Evolutionary conservation across 768 basidiomycete species (phyloP), one percentile per base, ranked within the genome.

Genomic region (Hericium alpestre): DNA sequence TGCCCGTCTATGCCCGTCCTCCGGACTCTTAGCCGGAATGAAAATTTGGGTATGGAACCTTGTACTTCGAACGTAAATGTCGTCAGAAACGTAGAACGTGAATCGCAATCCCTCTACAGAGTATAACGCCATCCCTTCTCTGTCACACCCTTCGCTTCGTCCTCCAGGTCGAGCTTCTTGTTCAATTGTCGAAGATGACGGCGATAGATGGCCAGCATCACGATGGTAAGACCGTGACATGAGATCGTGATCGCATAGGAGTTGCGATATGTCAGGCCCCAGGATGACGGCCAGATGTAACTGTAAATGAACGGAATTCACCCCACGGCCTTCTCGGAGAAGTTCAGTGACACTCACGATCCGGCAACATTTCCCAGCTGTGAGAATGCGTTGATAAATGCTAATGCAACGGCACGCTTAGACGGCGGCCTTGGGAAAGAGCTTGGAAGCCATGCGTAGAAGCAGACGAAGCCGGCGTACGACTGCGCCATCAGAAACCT

Each of bases 361-460:
- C 92, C 92, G 46, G 83, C 72, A 43, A 95, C 76, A 71, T 94
- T 94, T 0, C 93, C 93, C 3, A 90, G 75, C 65, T 90, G 84
- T 9, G 86, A 85, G 65, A 90, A 81, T 43, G 84, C 81, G 68
- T 93, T 92, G 64, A 93, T 80, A 59, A 89, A 71, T 1, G 90
- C 92, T 51, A 95, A 75, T 12, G 86, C 86, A n/a, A 93, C 86
- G 2, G 92, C 87, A 4, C 92, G 83, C 70, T 93, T 94, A n/a
- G 85, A 82, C 4, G 90, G 78, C 23, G 92, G 84, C n/a, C 81
- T 80, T 25, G 90, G 81, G 71, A 95, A 74, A 15, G 76, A 75
- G 59, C 76, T 79, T 53, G 75, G 76, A 54, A 79, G 72, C 81
- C 77, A 79, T 5, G 77, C 71, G 66, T 72, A 71, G 64, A 87